These are phyloP conservation scores for Pseudofabraea citricarpa DNA, from an alignment of 2,329 filamentous ascomycete species.

Conservation along the genomic window DNA sequence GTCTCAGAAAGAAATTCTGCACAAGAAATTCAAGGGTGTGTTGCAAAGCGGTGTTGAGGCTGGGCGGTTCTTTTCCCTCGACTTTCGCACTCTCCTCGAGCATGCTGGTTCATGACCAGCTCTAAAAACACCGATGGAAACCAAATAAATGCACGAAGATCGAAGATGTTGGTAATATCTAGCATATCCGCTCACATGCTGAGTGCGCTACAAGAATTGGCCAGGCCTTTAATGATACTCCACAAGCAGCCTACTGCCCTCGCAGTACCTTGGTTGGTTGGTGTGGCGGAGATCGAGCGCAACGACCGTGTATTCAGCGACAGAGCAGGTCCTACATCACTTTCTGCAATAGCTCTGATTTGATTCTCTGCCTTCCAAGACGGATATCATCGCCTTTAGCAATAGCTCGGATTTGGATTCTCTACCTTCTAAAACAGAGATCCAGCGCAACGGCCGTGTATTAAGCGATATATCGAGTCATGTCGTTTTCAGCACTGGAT, in stretches of 20 bases:
- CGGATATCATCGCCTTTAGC: too few species aligned
- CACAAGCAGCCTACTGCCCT: constrained; percentile 50
- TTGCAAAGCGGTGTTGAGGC: constrained; percentile 57
- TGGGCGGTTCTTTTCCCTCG: constrained; percentile 60
- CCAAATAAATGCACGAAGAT: constrained; percentile 31
- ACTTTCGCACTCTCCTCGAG: constrained; percentile 76
- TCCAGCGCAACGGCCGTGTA: constrained; percentile 48
- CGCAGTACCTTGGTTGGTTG: constrained; percentile 22
- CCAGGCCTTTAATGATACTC: constrained; percentile 71
- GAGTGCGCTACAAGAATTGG: constrained; percentile 56
- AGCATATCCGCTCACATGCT: constrained; percentile 45
- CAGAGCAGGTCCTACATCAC: constrained; percentile 68
- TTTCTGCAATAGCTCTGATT: constrained; percentile 51
- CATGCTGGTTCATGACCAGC: constrained; percentile 60
- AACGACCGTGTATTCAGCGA: constrained; percentile 66
- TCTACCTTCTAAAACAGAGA: constrained; percentile 48
- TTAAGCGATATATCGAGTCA: constrained; percentile 76
- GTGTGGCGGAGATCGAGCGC: constrained; percentile 51
- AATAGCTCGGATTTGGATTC: too few species aligned
- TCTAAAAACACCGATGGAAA: constrained; percentile 31
- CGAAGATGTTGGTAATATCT: constrained; percentile 42
- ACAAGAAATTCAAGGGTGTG: constrained; percentile 54
- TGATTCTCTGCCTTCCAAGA: constrained; percentile 51
- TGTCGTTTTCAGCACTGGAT: constrained; percentile 56
- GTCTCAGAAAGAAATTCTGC: constrained; percentile 45